A percentile compares a stretch with the other conserved stretches of the same genome.
These are phyloP conservation scores for Dendrobium huoshanense DNA, from an alignment of 106 monocot species.

Conservation along the genomic window DNA sequence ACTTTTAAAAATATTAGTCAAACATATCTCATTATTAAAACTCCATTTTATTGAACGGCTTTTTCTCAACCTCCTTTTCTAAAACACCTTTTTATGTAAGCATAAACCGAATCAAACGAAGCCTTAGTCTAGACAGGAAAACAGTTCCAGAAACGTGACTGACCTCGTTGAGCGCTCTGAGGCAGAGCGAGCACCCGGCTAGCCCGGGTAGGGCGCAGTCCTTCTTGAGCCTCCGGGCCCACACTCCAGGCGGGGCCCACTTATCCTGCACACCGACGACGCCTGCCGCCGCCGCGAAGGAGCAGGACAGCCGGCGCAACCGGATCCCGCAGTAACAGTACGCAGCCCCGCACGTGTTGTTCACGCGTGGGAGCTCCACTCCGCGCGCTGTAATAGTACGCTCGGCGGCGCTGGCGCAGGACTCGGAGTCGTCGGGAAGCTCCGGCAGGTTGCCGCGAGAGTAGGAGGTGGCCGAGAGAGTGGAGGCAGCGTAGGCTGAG, in stretches of 20 bases:
- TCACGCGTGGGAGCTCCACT: conserved; percentile 36
- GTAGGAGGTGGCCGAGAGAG: conserved; percentile 24
- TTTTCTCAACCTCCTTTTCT: too few species aligned
- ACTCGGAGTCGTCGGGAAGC: conserved; percentile 75
- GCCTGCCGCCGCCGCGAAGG: conserved; percentile 4
- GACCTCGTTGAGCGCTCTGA: conserved; percentile 62
- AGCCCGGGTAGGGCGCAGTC: conserved; percentile 44
- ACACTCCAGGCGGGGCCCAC: conserved; percentile 31
- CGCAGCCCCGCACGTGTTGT: conserved; percentile 66
- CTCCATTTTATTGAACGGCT: too few species aligned
- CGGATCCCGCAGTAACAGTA: conserved; percentile 80
- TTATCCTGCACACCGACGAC: conserved; percentile 6
- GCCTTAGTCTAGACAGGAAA: too few species aligned
- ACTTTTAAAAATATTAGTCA: too few species aligned
- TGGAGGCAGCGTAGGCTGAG: conserved; percentile 56
- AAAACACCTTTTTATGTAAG: too few species aligned
- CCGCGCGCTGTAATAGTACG: conserved; percentile 43
- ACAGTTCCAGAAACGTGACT: background rate
- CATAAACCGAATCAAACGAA: too few species aligned
- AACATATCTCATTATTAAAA: too few species aligned
- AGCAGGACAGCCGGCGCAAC: conserved; percentile 48
- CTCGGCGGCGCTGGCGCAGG: conserved; percentile 46
- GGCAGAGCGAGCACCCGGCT: conserved; percentile 62
- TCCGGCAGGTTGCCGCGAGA: conserved; percentile 30
- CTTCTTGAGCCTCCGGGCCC: conserved; percentile 32